Conservation (phyloP, 257 asterid species). For the Apocynum venetum region DNA sequence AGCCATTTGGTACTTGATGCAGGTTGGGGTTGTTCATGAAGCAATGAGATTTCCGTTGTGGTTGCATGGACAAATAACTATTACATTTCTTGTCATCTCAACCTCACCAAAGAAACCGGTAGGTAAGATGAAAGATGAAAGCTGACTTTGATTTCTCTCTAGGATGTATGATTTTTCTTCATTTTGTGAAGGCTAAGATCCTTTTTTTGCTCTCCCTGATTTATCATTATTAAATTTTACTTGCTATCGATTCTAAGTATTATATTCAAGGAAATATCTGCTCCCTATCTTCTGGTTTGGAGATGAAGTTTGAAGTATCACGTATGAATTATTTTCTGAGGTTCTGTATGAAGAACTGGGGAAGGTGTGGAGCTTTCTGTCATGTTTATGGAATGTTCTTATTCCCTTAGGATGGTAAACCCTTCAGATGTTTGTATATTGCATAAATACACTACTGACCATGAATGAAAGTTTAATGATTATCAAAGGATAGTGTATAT, state of each 20-base stretch:
- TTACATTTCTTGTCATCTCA: slow-evolving; percentile 72
- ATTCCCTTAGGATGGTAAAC: neutral
- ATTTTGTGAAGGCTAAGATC: neutral
- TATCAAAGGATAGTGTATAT: neutral
- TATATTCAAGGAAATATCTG: neutral
- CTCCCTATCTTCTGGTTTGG: neutral
- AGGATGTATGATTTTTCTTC: neutral
- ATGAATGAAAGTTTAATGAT: neutral
- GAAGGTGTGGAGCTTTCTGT: neutral
- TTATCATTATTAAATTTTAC: neutral
- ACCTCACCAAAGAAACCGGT: slow-evolving; percentile 77
- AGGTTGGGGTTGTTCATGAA: slow-evolving; percentile 92
- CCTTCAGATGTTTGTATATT: neutral
- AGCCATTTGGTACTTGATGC: slow-evolving; percentile 23
- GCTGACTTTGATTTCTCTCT: slow-evolving; percentile 19
- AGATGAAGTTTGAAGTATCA: neutral
- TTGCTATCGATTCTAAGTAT: neutral
- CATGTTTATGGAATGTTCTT: neutral
- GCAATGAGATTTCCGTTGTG: slow-evolving; percentile 88
- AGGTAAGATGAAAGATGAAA: slow-evolving; percentile 51
- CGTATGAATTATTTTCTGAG: neutral
- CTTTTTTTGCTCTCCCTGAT: neutral
- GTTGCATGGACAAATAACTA: slow-evolving; percentile 82
- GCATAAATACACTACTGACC: neutral
- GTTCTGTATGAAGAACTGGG: neutral